Evolutionary conservation across 164 flowering plant species (phyloP).

Genomic region (Vitis labrusca): DNA sequence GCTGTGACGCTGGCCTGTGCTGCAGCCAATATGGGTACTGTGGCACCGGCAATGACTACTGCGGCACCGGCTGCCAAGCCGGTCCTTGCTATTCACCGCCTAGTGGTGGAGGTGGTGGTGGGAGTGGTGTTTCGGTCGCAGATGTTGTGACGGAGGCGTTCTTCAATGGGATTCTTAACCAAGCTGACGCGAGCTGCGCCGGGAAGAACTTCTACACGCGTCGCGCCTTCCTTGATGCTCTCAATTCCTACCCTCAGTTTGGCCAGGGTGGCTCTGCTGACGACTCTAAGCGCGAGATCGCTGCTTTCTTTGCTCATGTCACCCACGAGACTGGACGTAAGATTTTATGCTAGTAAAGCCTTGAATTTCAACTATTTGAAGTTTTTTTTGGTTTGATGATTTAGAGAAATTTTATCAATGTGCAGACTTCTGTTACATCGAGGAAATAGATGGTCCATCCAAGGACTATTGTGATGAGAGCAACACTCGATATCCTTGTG

Average conservation of each 20-base stretch:
- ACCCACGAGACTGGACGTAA: slow-evolving; percentile 68
- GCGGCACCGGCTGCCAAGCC: slow-evolving; percentile 40
- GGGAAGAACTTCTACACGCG: slow-evolving; percentile 59
- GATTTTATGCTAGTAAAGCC: slow-evolving; percentile 2
- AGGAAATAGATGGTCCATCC: slow-evolving; percentile 31
- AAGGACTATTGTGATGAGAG: slow-evolving; percentile 9
- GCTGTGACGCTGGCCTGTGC: slow-evolving; percentile 20
- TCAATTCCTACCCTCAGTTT: slow-evolving; percentile 36
- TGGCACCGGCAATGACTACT: slow-evolving; percentile 38
- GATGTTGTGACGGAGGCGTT: slow-evolving; percentile 40
- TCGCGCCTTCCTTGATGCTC: slow-evolving; percentile 44
- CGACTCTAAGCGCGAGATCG: slow-evolving; percentile 64
- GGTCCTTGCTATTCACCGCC: slow-evolving; percentile 34
- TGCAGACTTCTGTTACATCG: slow-evolving; percentile 41
- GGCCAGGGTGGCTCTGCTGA: slow-evolving; percentile 41
- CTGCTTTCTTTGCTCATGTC: slow-evolving; percentile 66
- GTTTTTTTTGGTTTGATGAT: no score
- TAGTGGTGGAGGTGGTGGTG: slow-evolving; percentile 13
- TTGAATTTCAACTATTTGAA: no score
- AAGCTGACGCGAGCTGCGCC: slow-evolving; percentile 34
- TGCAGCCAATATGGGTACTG: slow-evolving; percentile 35
- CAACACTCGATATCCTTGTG: slow-evolving; percentile 8
- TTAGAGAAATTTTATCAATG: no score
- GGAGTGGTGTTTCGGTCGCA: slow-evolving; percentile 23
- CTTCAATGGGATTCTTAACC: slow-evolving; percentile 42